Evolutionary conservation across 192 early-diverging fungal species (phyloP), one percentile per base, ranked within the genome.

Genomic region (Gonapodya prolifera): DNA sequence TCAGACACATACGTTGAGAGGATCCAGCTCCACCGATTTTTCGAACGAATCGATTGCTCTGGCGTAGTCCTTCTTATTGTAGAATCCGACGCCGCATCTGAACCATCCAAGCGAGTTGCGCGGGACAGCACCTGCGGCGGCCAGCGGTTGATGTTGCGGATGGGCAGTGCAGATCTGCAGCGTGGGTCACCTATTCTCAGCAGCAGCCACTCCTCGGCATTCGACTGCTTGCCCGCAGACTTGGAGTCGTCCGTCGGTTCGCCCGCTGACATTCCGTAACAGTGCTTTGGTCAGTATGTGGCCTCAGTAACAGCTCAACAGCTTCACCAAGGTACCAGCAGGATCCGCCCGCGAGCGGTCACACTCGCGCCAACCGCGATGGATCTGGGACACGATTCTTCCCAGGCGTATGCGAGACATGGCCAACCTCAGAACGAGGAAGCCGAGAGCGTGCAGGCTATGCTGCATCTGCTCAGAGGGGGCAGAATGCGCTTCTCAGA

Each of bases 41-140:
- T 89, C 86, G 80, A 89, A 86, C 75, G 86, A 89, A 78, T 89
- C 85, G 35, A 89, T 89, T 17, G 84, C 78, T 73, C 87, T 85
- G 34, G 86, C 83, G 77, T 77, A 89, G 34, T 89, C 87, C 78
- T 89, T 89, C 78, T 89, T 89, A 81, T 89, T 89, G 81, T 89
- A 89, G 77, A 89, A 89, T 0, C 86, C 87, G 30, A 89, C 84
- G n/a, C 87, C 87, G 78, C 85, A 86, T 29, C 87, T 79, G 75
- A 89, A 89, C 87, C 87, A 89, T 2, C 87, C 87, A 8, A 89
- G 82, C 2, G 87, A 89, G 80, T 87, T 89, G 34, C 86, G 78
- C 2, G 87, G 87, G 17, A 86, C 35, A 0, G 86, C 78, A 30
- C 87, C 87, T 69, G 85, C 84, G 29, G 23, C 23, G 45, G n/a